phyloP scores from a whole-genome alignment of 495 filamentous ascomycete species.

The Ascodesmis nigricans region DNA sequence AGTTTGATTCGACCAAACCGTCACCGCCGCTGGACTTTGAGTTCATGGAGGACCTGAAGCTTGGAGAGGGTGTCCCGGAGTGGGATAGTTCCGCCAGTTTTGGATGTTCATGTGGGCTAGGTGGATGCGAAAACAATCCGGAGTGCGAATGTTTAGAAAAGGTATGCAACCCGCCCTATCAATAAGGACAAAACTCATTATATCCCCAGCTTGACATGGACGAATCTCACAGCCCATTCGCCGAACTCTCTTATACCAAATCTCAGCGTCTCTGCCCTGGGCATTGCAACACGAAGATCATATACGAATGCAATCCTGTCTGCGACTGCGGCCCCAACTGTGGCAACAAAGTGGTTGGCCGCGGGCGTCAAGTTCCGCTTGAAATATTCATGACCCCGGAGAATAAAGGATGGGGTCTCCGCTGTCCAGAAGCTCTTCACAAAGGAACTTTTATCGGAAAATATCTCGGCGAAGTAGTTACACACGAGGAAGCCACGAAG shows the following conservation, averaged over 20 bases:
- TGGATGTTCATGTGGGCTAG: constrained; percentile 30
- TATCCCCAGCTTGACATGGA: constrained; percentile 5
- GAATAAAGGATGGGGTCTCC: constrained; percentile 71
- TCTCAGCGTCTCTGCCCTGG: constrained; percentile 25
- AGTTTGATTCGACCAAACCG: constrained; percentile 22
- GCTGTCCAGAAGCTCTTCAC: constrained; percentile 41
- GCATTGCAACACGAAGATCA: too few relatives aligned
- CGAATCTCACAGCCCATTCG: constrained; percentile 20
- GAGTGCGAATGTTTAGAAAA: constrained; percentile 34
- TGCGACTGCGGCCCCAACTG: constrained; percentile 49
- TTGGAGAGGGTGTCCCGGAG: constrained; percentile 26
- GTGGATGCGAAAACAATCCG: constrained; percentile 19
- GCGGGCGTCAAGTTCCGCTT: constrained; percentile 48
- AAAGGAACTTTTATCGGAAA: constrained; percentile 71
- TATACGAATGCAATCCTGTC: constrained; percentile 61
- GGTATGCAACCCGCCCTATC: constrained; percentile 28
- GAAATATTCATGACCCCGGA: constrained; percentile 64
- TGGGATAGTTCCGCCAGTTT: constrained; percentile 29
- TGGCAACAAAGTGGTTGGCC: constrained; percentile 60
- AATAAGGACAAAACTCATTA: too few relatives aligned
- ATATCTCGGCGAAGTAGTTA: constrained; percentile 79
- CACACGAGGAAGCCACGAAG: constrained; percentile 38
- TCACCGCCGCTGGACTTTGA: constrained; percentile 29
- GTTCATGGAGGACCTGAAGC: constrained; percentile 30
- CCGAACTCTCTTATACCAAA: constrained; percentile 24